These are phyloP conservation scores for Syzygium grande DNA, from an alignment of 345 rosid species.

Conservation along the genomic window DNA sequence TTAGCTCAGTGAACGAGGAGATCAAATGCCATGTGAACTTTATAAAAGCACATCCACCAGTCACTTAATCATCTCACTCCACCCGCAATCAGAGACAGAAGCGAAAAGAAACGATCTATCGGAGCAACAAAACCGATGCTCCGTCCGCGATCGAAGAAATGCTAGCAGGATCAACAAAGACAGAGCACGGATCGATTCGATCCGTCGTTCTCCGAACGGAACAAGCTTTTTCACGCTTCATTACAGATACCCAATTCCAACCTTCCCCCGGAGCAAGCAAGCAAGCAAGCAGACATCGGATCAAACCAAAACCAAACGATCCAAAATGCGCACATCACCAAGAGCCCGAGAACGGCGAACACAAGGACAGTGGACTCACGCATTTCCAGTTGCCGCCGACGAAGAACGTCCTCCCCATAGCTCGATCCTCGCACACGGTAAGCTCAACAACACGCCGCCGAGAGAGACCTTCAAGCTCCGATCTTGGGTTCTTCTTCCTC, in stretches of 20 bases:
- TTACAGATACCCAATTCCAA: neutral
- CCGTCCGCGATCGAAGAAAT: neutral
- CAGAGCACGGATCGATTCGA: neutral
- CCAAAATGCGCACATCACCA: neutral
- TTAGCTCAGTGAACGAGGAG: neutral
- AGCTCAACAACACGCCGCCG: neutral
- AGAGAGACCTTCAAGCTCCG: neutral
- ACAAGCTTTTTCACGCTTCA: neutral
- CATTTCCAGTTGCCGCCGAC: constrained; percentile 99
- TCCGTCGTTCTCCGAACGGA: neutral
- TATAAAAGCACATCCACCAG: neutral
- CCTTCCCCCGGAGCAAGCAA: neutral
- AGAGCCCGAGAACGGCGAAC: constrained; percentile 1
- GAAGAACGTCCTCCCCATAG: constrained; percentile 78
- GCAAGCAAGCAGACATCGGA: neutral
- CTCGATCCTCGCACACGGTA: neutral
- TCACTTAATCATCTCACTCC: neutral
- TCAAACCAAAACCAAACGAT: neutral
- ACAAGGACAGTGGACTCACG: constrained; percentile 30
- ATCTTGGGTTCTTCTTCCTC: neutral
- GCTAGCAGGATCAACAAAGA: neutral
- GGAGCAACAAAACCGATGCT: neutral
- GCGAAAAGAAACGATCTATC: neutral
- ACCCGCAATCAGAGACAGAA: neutral
- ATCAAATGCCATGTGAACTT: neutral